Percentiles rank a stretch among this genome's conserved stretches.
Evolutionary conservation across 2,329 filamentous ascomycete genomes (phyloP).

Genomic region (Aspergillus sclerotialis): DNA sequence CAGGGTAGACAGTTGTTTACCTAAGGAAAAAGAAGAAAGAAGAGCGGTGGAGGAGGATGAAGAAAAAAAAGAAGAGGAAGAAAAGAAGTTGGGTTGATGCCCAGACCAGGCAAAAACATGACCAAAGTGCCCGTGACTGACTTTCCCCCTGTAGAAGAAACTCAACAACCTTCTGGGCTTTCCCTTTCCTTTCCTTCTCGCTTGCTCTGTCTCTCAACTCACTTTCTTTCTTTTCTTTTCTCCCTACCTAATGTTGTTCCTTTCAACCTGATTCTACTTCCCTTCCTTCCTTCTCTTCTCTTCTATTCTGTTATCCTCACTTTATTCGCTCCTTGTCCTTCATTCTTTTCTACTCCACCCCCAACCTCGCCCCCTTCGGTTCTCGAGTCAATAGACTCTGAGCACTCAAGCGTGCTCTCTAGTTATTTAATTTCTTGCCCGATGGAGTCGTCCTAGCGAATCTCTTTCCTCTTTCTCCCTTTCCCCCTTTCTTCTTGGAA

Average conservation of each 20-base stretch:
- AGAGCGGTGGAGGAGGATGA: not conserved
- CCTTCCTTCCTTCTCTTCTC: constrained; percentile 1
- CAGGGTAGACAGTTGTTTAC: too few relatives aligned
- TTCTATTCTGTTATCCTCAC: constrained; percentile 1
- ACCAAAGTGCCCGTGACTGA: too few relatives aligned
- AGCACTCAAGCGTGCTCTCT: too few relatives aligned
- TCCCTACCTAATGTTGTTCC: not conserved
- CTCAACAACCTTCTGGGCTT: too few relatives aligned
- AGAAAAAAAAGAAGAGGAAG: not conserved
- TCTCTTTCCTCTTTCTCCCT: constrained; percentile 1
- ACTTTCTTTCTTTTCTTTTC: not conserved
- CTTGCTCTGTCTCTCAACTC: not conserved
- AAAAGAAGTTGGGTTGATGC: not conserved
- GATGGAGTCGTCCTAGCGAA: not conserved
- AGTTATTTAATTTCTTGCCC: not conserved
- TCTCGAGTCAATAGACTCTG: too few relatives aligned
- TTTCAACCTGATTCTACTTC: not conserved
- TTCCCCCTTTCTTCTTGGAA: constrained; percentile 1
- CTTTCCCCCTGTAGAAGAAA: too few relatives aligned
- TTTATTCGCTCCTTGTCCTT: not conserved
- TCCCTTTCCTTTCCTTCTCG: not conserved
- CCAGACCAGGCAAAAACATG: too few relatives aligned
- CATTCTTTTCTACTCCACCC: not conserved
- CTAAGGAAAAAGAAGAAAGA: not conserved
- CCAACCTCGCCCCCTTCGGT: not conserved